phyloP scores from a whole-genome alignment of 768 basidiomycete species.

The Lactarius evosmus region DNA sequence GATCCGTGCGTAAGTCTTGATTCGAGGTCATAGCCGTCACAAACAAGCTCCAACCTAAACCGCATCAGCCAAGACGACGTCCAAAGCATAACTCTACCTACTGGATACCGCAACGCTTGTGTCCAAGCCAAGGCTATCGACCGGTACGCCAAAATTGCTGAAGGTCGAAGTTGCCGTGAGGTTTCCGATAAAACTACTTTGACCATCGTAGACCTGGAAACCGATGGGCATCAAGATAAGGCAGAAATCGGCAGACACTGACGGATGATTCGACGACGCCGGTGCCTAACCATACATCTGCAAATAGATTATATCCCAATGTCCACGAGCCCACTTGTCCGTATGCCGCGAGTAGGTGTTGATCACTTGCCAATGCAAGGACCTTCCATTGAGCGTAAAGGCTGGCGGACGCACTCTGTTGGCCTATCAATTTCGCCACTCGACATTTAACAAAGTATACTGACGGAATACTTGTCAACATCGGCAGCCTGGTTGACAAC shows the following conservation, averaged over 20 bases:
- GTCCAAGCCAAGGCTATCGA: neutral
- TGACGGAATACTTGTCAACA: neutral
- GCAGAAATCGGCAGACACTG: too few species aligned
- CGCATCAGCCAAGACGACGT: neutral
- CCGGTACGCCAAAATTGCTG: neutral
- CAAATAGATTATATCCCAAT: neutral
- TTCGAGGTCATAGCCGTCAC: neutral
- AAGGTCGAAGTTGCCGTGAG: neutral
- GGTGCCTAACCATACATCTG: neutral
- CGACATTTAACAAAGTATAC: neutral
- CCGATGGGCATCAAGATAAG: too few species aligned
- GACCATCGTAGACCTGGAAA: constrained; percentile 46
- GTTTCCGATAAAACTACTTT: constrained; percentile 51
- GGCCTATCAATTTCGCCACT: neutral
- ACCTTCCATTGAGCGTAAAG: neutral
- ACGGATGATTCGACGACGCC: neutral
- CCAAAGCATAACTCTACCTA: neutral
- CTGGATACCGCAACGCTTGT: neutral
- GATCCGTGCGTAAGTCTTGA: neutral
- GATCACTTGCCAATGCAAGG: neutral
- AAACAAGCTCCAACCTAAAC: neutral
- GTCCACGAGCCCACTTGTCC: neutral
- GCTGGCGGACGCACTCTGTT: neutral
- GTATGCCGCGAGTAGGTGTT: neutral
- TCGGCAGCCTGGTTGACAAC: neutral